Percentiles rank a stretch among this genome's conserved stretches.
Evolutionary conservation across 257 asterid species (phyloP).

Genomic region (Nicotiana attenuata): DNA sequence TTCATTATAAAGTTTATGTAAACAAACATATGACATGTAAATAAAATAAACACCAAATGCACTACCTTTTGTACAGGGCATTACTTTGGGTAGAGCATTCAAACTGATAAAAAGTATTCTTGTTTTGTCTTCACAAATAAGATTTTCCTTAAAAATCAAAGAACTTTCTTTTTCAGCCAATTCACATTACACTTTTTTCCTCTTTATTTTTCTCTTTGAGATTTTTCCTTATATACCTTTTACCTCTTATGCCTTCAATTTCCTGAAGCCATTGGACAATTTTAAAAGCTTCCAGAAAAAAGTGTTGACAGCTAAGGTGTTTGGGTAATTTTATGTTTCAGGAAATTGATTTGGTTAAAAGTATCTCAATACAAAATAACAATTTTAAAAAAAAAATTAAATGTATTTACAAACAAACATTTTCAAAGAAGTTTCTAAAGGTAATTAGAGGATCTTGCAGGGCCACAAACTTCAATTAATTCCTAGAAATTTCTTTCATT

Average conservation of each 20-base stretch:
- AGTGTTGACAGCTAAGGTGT: not conserved
- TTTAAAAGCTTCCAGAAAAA: not conserved
- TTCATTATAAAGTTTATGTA: not conserved
- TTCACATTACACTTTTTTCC: not conserved
- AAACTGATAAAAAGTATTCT: not conserved
- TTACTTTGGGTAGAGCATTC: not conserved
- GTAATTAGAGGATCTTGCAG: not conserved
- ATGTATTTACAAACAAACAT: not conserved
- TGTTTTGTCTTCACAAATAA: not conserved
- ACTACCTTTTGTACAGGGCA: too few relatives aligned
- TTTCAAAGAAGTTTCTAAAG: not conserved
- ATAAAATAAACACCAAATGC: not conserved
- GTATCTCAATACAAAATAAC: not conserved
- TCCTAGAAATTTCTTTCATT: not conserved
- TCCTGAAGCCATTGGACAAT: not conserved
- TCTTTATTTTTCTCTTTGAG: not conserved
- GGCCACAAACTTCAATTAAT: not conserved
- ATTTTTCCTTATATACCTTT: not conserved
- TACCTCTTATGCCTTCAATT: not conserved
- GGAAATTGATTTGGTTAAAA: not conserved
- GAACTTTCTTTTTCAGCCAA: not conserved
- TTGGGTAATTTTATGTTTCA: not conserved
- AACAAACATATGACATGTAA: not conserved
- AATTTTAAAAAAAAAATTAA: not conserved
- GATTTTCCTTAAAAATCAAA: not conserved